Conservation (phyloP, 2,329 filamentous ascomycete species). For the Aureobasidium lini region DNA sequence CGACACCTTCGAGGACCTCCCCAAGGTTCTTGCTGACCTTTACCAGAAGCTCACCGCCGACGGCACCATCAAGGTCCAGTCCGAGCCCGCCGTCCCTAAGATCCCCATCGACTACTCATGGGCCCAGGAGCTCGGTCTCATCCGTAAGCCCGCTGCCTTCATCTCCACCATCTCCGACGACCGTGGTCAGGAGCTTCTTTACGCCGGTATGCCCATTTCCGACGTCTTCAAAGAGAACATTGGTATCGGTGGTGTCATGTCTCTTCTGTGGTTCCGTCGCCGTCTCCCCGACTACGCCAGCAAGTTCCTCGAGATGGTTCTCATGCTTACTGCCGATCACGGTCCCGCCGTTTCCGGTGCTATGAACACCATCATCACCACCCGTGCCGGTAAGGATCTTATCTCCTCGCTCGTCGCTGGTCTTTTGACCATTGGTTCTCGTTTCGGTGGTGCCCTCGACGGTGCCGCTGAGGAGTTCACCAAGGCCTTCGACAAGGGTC, state of each 20-base stretch:
- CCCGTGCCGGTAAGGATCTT: slow-evolving; percentile 96
- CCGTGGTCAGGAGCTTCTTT: slow-evolving; percentile 97
- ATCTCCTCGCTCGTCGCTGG: slow-evolving; percentile 92
- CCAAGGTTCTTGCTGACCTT: slow-evolving; percentile 64
- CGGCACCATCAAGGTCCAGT: slow-evolving; percentile 74
- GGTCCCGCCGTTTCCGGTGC: slow-evolving; percentile 97
- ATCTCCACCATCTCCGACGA: slow-evolving; percentile 99
- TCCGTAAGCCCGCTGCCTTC: slow-evolving; percentile 99
- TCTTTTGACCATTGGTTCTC: slow-evolving; percentile 95
- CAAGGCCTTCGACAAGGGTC: slow-evolving; percentile 94
- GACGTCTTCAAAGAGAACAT: slow-evolving; percentile 99
- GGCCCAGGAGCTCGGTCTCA: slow-evolving; percentile 98
- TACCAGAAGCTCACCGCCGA: slow-evolving; percentile 83
- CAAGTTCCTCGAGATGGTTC: slow-evolving; percentile 99
- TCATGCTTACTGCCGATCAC: slow-evolving; percentile 99
- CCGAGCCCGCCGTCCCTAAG: slow-evolving; percentile 93
- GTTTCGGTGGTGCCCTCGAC: slow-evolving; percentile 97
- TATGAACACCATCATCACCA: slow-evolving; percentile 99
- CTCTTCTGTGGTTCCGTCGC: slow-evolving; percentile 97
- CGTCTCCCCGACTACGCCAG: slow-evolving; percentile 91
- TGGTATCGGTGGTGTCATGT: slow-evolving; percentile 99
- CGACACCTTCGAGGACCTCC: slow-evolving; percentile 94
- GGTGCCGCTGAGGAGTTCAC: slow-evolving; percentile 98
- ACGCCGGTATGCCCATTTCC: slow-evolving; percentile 99
- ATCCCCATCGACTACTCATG: slow-evolving; percentile 99